Conservation (phyloP, 345 rosid genomes). For the Populus ilicifolia region DNA sequence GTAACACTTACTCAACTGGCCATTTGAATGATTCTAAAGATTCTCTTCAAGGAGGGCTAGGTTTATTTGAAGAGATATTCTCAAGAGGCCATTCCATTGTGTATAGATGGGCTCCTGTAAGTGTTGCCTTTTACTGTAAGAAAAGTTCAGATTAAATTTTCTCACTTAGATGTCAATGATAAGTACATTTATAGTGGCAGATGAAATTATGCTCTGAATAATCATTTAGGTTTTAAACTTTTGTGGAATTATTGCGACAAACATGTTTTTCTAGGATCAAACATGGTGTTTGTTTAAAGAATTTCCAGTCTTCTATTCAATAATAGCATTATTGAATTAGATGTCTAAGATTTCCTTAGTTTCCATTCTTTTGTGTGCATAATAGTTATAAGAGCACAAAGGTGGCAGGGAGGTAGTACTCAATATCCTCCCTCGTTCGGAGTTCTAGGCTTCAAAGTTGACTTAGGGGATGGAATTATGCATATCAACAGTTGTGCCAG, state of each 20-base stretch:
- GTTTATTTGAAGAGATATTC: constrained; percentile 56
- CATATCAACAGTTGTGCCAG: not conserved
- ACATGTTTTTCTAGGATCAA: not conserved
- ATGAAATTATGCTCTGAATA: not conserved
- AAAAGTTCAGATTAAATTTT: not conserved
- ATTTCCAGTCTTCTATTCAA: not conserved
- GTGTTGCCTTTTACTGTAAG: constrained; percentile 1
- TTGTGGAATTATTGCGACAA: not conserved
- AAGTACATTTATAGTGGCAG: not conserved
- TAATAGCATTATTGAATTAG: not conserved
- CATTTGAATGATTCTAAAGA: constrained; percentile 12
- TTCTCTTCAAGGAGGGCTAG: constrained; percentile 14
- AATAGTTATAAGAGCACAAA: not conserved
- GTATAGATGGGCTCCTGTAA: constrained; percentile 82
- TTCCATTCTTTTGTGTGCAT: too few species aligned
- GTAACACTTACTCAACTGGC: constrained; percentile 21
- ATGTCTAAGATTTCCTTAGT: not conserved
- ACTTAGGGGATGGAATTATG: not conserved
- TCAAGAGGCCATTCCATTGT: constrained; percentile 44
- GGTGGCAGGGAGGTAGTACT: not conserved
- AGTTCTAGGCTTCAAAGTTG: not conserved
- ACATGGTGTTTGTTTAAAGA: not conserved
- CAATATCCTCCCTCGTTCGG: not conserved
- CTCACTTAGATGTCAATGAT: not conserved
- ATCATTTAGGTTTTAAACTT: not conserved